Conservation (phyloP, 2,329 filamentous ascomycete genomes). For the Microcyclospora pomicola region DNA sequence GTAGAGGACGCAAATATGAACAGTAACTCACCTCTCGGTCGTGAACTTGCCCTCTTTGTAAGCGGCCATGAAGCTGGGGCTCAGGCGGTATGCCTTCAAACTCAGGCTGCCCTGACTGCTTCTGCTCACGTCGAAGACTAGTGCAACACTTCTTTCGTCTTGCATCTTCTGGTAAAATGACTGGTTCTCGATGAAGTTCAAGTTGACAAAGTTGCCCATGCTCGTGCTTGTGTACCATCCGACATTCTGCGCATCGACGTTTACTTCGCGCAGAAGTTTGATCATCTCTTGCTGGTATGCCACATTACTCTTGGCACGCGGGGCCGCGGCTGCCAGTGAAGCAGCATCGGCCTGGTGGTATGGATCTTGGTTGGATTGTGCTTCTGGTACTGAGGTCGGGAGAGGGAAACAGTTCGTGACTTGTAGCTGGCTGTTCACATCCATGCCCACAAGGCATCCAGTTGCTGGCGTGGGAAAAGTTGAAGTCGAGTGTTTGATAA, state of each 20-base stretch:
- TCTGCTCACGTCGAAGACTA: conserved; percentile 91
- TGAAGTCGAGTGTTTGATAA: conserved; percentile 86
- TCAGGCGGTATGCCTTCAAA: conserved; percentile 80
- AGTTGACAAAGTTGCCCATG: conserved; percentile 96
- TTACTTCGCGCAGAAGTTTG: conserved; percentile 88
- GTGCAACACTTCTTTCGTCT: conserved; percentile 67
- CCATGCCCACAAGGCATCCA: conserved; percentile 86
- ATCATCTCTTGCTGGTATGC: conserved; percentile 95
- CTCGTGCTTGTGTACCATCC: conserved; percentile 98
- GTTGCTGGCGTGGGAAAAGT: conserved; percentile 81
- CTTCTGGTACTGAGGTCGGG: conserved; percentile 54
- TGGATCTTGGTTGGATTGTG: conserved; percentile 40
- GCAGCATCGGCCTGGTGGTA: conserved; percentile 62
- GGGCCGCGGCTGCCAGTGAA: conserved; percentile 69
- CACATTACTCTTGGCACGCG: conserved; percentile 79
- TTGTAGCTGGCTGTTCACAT: conserved; percentile 65
- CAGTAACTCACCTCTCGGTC: conserved; percentile 57
- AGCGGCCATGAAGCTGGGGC: conserved; percentile 72
- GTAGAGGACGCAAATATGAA: conserved; percentile 23
- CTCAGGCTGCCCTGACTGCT: conserved; percentile 85
- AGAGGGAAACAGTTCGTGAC: conserved; percentile 94
- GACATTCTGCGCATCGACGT: conserved; percentile 93
- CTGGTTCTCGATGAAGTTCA: conserved; percentile 94
- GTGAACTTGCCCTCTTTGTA: conserved; percentile 98
- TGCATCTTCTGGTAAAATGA: conserved; percentile 88